Base-by-base conservation (phyloP, 805 yeast genomes). In the Saccharomycopsis javanensis region DNA sequence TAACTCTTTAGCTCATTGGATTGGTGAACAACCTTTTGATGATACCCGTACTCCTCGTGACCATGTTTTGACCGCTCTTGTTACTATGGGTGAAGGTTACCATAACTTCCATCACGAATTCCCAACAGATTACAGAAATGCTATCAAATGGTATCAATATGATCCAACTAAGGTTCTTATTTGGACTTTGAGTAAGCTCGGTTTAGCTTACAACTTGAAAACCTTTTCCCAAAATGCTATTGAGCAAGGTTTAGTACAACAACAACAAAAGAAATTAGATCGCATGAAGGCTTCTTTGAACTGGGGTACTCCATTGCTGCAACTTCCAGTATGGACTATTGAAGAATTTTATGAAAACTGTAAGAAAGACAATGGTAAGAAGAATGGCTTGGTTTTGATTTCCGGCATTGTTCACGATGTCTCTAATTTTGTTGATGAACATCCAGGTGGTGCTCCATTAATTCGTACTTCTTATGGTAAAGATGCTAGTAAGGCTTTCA, bases 61-160 rank as follows among this genome's bases (percentile, higher is more conserved):
- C 71, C 90, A 86, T 70, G 79, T 82, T 68, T 66, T 87, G 61
- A 86, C 94, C 54, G 94, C 94, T 4, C 73, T 86, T 59, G 89
- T 86, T 59, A 87, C 95, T 0, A 86, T 86, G 66, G 95, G 95
- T 71, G 95, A 87, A 73, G 95, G 95, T 62, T 86, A 86, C 76
- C 94, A 87, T 68, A 87, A 87, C 73, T 87, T 86, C 82, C 95
- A 87, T 71, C 95, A 87, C 70, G 95, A 86, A 75, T 87, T 86
- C 79, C 94, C 95, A 65, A 79, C 88, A 18, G 95, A 87, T 73
- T 87, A 86, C 79, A 81, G 95, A 79, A 86, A 86, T 68, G 94
- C 94, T 37, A 77, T 86, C 68, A 84, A 81, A 68, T 86, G 94
- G 94, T 86, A 83, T 75, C 92, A 86, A 76, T 86, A 82, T 68